Base-by-base conservation (phyloP, 2,329 filamentous ascomycete genomes). In the Beauveria sp. region DNA sequence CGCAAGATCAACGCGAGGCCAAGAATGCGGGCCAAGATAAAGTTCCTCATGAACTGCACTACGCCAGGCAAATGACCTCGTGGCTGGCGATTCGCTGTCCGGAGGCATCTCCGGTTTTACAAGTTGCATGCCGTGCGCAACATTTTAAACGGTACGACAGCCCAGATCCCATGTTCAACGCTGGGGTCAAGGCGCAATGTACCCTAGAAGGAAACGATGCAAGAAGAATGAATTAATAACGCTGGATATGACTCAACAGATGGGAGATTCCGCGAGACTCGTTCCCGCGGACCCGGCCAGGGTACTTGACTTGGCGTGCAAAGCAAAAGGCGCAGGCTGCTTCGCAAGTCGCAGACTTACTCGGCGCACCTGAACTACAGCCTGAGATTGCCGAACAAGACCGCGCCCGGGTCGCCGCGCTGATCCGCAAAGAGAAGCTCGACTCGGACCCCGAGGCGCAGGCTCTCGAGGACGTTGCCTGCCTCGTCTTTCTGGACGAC, bases 401-500 rank as follows among this genome's bases (percentile, higher is more conserved):
- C 49, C 78, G 85, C 7, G 79, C 79, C 61, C 78, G 86, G 40
- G 84, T 93, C 1, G 88, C 82, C 2, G 80, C 81, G n/a, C 75
- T 95, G 72, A 87, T 96, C 58, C 80, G 89, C 64, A 96, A 96
- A 75, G 89, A 95, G 71, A 85, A 86, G 60, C 75, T 96, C 66
- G 81, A 80, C 69, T 71, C 70, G 4, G 75, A 80, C 65, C 69
- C 72, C 18, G 88, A 91, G 72, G 86, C 87, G 60, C 89, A 93
- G 77, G 80, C 84, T 7, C 78, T 96, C 64, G 91, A 96, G 77
- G 91, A 96, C 75, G 89, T 91, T 51, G 91, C 91, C 3, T 96
- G 91, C 70, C 75, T 96, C 60, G 91, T 96, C 30, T 96, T 96
- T 71, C 75, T 96, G 66, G 91, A 95, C 71, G 90, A 93, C 71